phyloP scores from a whole-genome alignment of 2,329 filamentous ascomycete species.

The Aureobasidium sp. region DNA sequence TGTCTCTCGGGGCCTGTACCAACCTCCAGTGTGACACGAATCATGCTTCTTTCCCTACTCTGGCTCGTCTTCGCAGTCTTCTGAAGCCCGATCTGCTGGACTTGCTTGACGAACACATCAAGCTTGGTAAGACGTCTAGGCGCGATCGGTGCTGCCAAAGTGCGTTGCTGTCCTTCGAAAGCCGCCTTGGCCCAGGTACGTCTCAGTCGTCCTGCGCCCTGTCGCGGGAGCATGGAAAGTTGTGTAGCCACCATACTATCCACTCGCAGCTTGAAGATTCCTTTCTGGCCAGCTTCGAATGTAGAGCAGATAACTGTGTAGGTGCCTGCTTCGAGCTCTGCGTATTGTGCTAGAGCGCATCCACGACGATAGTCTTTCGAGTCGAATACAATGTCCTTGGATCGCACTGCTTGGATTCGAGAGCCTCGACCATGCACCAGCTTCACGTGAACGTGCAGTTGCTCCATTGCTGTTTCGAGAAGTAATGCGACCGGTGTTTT shows the following conservation, averaged over 20 bases:
- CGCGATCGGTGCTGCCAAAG: constrained; percentile 47
- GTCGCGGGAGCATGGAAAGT: constrained; percentile 58
- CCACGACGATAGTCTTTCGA: constrained; percentile 85
- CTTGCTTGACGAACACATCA: constrained; percentile 2
- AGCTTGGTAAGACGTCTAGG: constrained; percentile 42
- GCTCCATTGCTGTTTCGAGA: constrained; percentile 59
- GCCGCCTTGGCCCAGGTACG: constrained; percentile 49
- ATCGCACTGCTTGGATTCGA: constrained; percentile 61
- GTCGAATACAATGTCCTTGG: constrained; percentile 71
- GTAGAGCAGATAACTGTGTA: constrained; percentile 91
- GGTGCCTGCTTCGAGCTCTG: constrained; percentile 57
- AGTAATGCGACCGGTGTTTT: constrained; percentile 63
- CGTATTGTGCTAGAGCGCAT: constrained; percentile 61
- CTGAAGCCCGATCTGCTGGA: constrained; percentile 19
- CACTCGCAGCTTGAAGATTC: constrained; percentile 68
- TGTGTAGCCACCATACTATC: constrained; percentile 53
- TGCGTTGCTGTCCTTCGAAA: constrained; percentile 46
- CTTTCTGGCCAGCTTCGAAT: constrained; percentile 73
- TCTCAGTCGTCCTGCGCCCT: constrained; percentile 67
- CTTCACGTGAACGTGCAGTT: constrained; percentile 76
- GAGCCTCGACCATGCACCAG: constrained; percentile 70
- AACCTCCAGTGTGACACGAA: constrained; percentile 66
- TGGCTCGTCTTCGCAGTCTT: constrained; percentile 23
- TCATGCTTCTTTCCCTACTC: constrained; percentile 35
- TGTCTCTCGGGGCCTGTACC: constrained; percentile 63